Conservation (phyloP, 805 yeast genomes). For the Wickerhamia fluorescens region DNA sequence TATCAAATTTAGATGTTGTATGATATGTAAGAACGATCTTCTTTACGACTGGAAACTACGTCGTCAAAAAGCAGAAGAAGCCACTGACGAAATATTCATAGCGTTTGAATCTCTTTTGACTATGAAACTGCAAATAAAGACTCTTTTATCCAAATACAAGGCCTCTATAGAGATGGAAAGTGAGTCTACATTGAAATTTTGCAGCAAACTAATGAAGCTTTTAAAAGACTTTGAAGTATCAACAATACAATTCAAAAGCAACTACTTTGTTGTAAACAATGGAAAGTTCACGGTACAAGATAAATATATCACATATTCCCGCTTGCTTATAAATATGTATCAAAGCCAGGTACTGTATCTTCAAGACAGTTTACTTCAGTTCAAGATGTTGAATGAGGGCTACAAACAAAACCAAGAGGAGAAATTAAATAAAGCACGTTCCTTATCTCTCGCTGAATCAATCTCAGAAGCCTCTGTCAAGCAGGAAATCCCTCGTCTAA, state of each 20-base stretch:
- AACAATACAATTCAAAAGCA: slow-evolving; percentile 15
- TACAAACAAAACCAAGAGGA: slow-evolving; percentile 26
- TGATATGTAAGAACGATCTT: slow-evolving; percentile 56
- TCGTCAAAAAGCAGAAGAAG: slow-evolving; percentile 4
- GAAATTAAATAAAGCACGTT: slow-evolving; percentile 9
- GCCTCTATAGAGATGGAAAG: slow-evolving; percentile 9
- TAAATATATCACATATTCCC: slow-evolving; percentile 7
- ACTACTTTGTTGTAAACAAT: slow-evolving; percentile 9
- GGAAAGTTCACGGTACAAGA: slow-evolving; percentile 11
- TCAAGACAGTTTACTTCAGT: slow-evolving; percentile 58
- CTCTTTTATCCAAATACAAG: slow-evolving; percentile 17
- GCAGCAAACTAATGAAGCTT: slow-evolving; percentile 15
- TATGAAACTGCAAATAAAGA: slow-evolving; percentile 15
- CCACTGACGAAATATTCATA: slow-evolving; percentile 10
- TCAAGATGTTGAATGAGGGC: slow-evolving; percentile 51
- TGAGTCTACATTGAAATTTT: slow-evolving; percentile 12
- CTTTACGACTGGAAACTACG: slow-evolving; percentile 42
- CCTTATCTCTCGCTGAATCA: too few species aligned
- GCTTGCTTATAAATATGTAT: slow-evolving; percentile 46
- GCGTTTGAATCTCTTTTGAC: slow-evolving; percentile 14
- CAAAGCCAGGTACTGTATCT: slow-evolving; percentile 51
- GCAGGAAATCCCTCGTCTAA: slow-evolving; percentile 14
- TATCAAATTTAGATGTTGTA: slow-evolving; percentile 53
- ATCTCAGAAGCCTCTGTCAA: neutral
- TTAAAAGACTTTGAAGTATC: slow-evolving; percentile 28